Evolutionary conservation across 202 grass and related monocot genomes (phyloP).

Genomic region (Saccharum hybrid): DNA sequence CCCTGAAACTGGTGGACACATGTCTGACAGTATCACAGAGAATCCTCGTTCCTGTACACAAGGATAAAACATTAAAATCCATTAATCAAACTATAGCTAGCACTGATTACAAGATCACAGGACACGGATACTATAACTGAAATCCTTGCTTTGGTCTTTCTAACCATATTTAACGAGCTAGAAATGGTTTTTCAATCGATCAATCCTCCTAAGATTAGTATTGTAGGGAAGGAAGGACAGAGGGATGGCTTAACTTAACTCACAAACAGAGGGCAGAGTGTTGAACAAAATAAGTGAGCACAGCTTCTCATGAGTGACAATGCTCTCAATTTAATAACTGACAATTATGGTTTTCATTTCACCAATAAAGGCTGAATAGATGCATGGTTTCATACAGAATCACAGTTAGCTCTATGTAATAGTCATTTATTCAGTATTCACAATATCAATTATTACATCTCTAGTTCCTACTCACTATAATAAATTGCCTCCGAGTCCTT

Average conservation of each 20-base stretch:
- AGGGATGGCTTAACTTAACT: background rate
- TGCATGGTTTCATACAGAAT: constrained; percentile 1
- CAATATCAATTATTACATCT: background rate
- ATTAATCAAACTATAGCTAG: constrained; percentile 15
- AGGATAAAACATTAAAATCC: background rate
- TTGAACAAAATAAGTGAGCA: background rate
- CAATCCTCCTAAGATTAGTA: background rate
- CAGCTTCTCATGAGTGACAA: background rate
- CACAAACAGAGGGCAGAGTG: background rate
- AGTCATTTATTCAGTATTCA: background rate
- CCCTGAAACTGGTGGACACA: constrained; percentile 92
- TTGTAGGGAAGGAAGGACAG: background rate
- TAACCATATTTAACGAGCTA: background rate
- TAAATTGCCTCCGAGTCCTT: background rate
- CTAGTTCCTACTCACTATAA: background rate
- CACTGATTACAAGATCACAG: background rate
- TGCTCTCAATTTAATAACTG: background rate
- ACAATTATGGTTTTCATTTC: background rate
- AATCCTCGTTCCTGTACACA: constrained; percentile 69
- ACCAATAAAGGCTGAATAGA: background rate
- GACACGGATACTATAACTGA: background rate
- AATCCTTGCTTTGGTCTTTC: background rate
- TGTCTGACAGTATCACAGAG: constrained; percentile 87
- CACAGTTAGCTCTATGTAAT: background rate
- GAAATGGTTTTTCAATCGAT: background rate